Conservation (phyloP, 805 yeast species). For the Saccharomycopsis sp. region DNA sequence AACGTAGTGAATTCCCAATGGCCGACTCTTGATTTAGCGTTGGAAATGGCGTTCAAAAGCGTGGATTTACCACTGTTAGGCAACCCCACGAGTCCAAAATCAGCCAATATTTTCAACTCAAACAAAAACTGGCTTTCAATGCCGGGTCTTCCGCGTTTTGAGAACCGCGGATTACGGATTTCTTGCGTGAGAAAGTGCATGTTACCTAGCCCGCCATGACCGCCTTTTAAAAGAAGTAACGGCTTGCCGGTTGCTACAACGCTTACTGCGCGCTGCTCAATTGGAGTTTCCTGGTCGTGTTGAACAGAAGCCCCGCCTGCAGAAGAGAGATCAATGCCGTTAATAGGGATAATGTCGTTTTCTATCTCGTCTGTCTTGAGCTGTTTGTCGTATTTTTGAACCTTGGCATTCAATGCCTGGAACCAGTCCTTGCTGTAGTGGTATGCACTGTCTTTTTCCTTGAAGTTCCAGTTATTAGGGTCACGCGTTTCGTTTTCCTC, state of each 20-base stretch:
- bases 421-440: constrained; percentile 65
- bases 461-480: constrained; percentile 74
- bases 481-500: constrained; percentile 27
- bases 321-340: constrained; percentile 70
- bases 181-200: constrained; percentile 85
- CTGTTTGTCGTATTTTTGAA: constrained; percentile 57
- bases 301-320: background rate
- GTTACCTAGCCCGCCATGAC: constrained; percentile 92
- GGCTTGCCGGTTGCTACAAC: constrained; percentile 55
- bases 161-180: constrained; percentile 84
- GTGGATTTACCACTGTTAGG: constrained; percentile 98
- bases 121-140: constrained; percentile 61
- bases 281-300: background rate
- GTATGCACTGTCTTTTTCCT: constrained; percentile 67
- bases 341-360: constrained; percentile 67
- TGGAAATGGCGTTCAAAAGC: constrained; percentile 74
- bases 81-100: constrained; percentile 86
- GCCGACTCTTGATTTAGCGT: constrained; percentile 86
- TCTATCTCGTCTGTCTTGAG: constrained; percentile 49
- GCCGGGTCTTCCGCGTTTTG: constrained; percentile 71
- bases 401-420: constrained; percentile 52
- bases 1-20: constrained; percentile 97
- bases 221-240: constrained; percentile 68
- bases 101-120: constrained; percentile 86
- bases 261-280: background rate